These are phyloP conservation scores for Rhizophora apiculata DNA, from an alignment of 345 rosid species.

Conservation along the genomic window DNA sequence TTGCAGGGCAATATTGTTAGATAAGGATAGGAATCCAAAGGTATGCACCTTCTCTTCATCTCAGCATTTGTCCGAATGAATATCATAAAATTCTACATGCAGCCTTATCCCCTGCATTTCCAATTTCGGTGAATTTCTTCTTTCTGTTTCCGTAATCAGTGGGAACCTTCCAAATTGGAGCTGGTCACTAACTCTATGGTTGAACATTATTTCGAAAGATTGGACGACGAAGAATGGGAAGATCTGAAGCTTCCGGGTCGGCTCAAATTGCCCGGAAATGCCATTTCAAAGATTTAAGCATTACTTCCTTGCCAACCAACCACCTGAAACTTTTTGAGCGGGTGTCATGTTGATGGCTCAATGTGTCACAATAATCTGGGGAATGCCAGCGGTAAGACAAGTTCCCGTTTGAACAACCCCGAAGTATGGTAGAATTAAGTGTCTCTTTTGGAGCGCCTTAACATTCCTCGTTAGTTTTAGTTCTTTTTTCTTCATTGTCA, in stretches of 20 bases:
- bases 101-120: not conserved
- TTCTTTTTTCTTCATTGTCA: too few relatives aligned
- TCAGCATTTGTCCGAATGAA: not conserved
- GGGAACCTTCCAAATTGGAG: conserved; percentile 76
- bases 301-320: not conserved
- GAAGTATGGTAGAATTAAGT: too few relatives aligned
- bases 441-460: too few relatives aligned
- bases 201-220: conserved; percentile 55
- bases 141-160: conserved; percentile 32
- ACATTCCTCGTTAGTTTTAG: too few relatives aligned
- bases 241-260: conserved; percentile 66
- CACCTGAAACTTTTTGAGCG: not conserved
- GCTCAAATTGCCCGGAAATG: conserved; percentile 46
- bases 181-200: conserved; percentile 51
- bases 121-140: not conserved
- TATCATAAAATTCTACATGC: too few relatives aligned
- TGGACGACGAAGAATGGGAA: conserved; percentile 57
- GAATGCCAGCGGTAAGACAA: too few relatives aligned
- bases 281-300: conserved; percentile 60
- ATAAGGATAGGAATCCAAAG: conserved; percentile 84
- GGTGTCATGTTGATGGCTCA: not conserved
- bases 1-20: conserved; percentile 83
- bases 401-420: too few relatives aligned
- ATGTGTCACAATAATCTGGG: too few relatives aligned
- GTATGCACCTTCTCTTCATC: conserved; percentile 28